A percentile compares a stretch with the other conserved stretches of the same genome.
phyloP scores from a whole-genome alignment of 257 asterid genomes.

The Ligustrum vulgare region DNA sequence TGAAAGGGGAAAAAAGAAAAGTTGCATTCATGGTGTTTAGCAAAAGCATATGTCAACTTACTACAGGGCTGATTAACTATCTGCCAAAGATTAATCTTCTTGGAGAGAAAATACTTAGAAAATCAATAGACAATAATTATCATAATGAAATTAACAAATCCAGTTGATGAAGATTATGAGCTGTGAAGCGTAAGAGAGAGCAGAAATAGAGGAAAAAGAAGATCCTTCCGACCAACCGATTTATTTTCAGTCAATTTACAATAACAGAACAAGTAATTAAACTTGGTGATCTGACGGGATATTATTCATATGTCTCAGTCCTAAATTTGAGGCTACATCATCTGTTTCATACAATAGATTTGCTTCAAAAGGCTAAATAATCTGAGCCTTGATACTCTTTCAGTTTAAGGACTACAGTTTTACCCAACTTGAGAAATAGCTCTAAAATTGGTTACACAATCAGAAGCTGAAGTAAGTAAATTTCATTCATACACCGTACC shows the following conservation, averaged over 20 bases:
- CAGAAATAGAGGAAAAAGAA: neutral
- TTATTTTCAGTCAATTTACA: neutral
- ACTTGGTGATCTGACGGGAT: slow-evolving; percentile 3
- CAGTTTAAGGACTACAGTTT: neutral
- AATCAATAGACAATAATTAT: slow-evolving; percentile 5
- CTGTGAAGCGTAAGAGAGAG: neutral
- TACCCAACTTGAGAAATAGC: neutral
- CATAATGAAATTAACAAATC: slow-evolving; percentile 1
- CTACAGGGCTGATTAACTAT: slow-evolving; percentile 2
- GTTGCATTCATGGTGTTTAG: slow-evolving; percentile 1
- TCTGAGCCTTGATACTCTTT: slow-evolving; percentile 5
- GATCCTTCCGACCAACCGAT: neutral
- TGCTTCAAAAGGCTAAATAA: slow-evolving; percentile 12
- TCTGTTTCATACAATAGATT: neutral
- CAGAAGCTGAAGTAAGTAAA: slow-evolving; percentile 4
- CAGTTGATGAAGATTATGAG: neutral
- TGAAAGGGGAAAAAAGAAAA: neutral
- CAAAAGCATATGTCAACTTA: slow-evolving; percentile 18
- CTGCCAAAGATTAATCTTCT: neutral
- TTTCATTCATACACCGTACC: neutral
- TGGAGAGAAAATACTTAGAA: neutral
- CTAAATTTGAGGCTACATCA: neutral
- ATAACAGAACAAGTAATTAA: neutral
- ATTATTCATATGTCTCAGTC: neutral
- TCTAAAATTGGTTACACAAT: neutral